Percentiles rank a stretch among this genome's conserved stretches.
phyloP scores from a whole-genome alignment of 2,329 filamentous ascomycete species.

The Fusarium sp. region DNA sequence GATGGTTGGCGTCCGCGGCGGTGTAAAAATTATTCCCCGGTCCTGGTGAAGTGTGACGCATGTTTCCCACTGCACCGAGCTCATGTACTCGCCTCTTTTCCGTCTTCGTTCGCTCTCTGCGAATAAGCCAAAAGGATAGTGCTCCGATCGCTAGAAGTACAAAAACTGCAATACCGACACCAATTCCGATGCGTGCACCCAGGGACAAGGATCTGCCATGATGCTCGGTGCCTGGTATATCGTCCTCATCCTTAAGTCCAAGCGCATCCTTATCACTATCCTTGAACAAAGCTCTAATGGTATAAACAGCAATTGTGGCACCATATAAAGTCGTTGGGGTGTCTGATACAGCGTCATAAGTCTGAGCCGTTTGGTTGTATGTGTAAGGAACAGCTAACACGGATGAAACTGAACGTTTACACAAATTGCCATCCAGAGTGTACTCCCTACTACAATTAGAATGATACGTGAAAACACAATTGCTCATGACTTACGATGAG shows the following conservation, averaged over 20 bases:
- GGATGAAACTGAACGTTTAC: slow-evolving; percentile 53
- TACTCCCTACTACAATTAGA: slow-evolving; percentile 51
- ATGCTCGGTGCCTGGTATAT: slow-evolving; percentile 42
- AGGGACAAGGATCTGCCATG: slow-evolving; percentile 43
- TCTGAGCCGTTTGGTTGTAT: slow-evolving; percentile 53
- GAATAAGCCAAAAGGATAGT: slow-evolving; percentile 45
- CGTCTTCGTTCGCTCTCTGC: slow-evolving; percentile 37
- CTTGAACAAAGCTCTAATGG: slow-evolving; percentile 54
- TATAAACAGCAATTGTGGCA: slow-evolving; percentile 55
- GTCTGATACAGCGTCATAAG: slow-evolving; percentile 52
- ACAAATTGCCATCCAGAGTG: slow-evolving; percentile 50
- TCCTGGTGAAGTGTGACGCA: slow-evolving; percentile 19
- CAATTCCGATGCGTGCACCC: slow-evolving; percentile 53
- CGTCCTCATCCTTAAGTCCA: slow-evolving; percentile 51
- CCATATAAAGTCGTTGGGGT: slow-evolving; percentile 55
- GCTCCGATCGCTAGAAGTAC: slow-evolving; percentile 48
- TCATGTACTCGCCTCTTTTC: slow-evolving; percentile 43
- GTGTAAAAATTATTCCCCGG: slow-evolving; percentile 32
- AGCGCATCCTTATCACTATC: slow-evolving; percentile 52
- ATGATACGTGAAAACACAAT: neutral
- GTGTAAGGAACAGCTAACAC: slow-evolving; percentile 54
- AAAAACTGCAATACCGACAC: slow-evolving; percentile 50
- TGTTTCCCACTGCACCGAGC: slow-evolving; percentile 40
- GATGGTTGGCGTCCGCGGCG: slow-evolving; percentile 31
- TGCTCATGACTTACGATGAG: slow-evolving; percentile 54